Conservation (phyloP, 768 basidiomycete species). For the Pisolithus microcarpus region DNA sequence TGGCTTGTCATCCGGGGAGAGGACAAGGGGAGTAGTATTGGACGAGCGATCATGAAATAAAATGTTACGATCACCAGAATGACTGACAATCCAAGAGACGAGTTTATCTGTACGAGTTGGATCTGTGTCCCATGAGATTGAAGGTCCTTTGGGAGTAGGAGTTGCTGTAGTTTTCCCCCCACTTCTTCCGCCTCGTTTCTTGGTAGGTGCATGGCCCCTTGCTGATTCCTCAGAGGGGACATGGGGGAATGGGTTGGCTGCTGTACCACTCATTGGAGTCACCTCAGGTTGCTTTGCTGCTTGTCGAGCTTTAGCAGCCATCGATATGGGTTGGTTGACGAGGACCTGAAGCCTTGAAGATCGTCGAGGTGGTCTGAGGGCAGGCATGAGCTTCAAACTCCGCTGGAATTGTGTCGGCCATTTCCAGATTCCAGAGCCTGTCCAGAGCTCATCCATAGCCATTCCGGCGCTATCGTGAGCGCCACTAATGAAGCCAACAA, state of each 20-base stretch:
- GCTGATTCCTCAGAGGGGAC: background rate
- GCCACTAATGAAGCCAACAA: too few species aligned
- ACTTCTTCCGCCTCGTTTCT: background rate
- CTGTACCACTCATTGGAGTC: too few species aligned
- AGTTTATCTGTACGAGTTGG: background rate
- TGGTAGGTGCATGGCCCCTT: background rate
- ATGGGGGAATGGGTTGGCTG: background rate
- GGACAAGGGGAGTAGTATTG: background rate
- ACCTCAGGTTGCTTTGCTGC: background rate
- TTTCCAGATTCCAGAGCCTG: background rate
- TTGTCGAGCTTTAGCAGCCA: background rate
- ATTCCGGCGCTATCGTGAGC: background rate
- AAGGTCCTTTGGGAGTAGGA: too few species aligned
- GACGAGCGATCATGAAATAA: constrained; percentile 1
- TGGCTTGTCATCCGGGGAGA: background rate
- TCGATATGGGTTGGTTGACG: background rate
- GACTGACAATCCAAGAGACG: background rate
- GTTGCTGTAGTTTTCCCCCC: background rate
- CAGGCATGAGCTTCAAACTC: background rate
- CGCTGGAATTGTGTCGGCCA: background rate
- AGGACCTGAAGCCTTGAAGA: background rate
- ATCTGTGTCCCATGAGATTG: background rate
- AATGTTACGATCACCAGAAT: background rate
- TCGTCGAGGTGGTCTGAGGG: background rate
- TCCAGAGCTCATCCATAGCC: background rate